A percentile compares a stretch with the other conserved stretches of the same genome.
These are phyloP conservation scores for Tripidium arundinaceum DNA, from an alignment of 202 grass and related monocot genomes.

Conservation along the genomic window DNA sequence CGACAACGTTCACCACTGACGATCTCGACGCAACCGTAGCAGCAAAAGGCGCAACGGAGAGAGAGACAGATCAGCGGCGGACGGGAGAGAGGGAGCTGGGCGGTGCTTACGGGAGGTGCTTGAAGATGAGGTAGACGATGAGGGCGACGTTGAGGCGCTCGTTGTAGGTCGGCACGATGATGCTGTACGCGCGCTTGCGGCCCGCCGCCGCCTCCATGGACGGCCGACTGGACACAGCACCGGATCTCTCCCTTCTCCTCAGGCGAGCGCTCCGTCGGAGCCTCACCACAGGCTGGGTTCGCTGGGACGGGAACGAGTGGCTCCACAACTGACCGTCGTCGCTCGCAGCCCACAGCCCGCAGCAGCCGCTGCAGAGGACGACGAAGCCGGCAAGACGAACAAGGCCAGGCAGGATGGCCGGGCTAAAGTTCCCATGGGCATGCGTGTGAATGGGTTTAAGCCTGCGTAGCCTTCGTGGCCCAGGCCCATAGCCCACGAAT, in stretches of 20 bases:
- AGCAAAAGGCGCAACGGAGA: background rate
- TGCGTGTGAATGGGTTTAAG: no score
- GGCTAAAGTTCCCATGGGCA: no score
- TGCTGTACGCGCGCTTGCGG: constrained; percentile 61
- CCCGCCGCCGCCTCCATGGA: constrained; percentile 19
- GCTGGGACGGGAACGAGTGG: background rate
- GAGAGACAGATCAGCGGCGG: background rate
- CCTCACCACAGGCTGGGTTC: background rate
- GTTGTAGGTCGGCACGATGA: constrained; percentile 92
- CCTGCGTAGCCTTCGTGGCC: background rate
- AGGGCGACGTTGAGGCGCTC: constrained; percentile 92
- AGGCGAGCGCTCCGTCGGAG: background rate
- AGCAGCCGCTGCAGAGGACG: background rate
- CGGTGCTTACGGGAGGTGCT: constrained; percentile 64
- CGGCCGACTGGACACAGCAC: background rate
- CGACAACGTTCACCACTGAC: background rate
- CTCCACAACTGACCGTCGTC: background rate
- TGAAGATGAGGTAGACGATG: constrained; percentile 91
- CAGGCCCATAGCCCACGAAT: background rate
- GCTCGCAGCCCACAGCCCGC: background rate
- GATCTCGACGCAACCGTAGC: background rate
- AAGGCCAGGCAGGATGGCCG: background rate
- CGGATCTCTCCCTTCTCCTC: background rate
- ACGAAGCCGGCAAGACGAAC: constrained; percentile 8
- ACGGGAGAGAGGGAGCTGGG: background rate